Percentiles rank a stretch among this genome's conserved stretches.
Conservation (phyloP, 2,329 filamentous ascomycete genomes). For the Thelonectria rubi region DNA sequence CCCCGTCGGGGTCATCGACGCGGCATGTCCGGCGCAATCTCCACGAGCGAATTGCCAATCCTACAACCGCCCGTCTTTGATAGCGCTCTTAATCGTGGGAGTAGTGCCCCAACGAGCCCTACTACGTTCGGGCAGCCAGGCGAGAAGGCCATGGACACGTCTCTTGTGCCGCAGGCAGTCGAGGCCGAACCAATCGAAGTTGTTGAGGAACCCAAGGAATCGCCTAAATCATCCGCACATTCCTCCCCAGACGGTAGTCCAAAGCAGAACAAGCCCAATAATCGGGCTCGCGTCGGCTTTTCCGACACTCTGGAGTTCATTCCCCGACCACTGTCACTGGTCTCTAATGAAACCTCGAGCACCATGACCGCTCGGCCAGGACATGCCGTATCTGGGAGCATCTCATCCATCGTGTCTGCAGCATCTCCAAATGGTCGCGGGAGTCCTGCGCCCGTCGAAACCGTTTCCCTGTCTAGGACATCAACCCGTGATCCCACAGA, state of each 20-base stretch:
- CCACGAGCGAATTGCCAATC: constrained; percentile 82
- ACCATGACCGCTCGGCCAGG: constrained; percentile 74
- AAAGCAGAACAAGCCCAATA: constrained; percentile 46
- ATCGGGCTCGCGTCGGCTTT: constrained; percentile 78
- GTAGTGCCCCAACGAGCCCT: constrained; percentile 72
- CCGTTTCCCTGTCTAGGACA: constrained; percentile 47
- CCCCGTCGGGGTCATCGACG: constrained; percentile 76
- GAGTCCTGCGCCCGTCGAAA: constrained; percentile 43
- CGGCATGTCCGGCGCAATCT: constrained; percentile 77
- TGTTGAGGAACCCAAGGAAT: constrained; percentile 12
- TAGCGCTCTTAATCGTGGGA: constrained; percentile 61
- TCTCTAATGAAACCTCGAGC: constrained; percentile 85
- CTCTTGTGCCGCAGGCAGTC: constrained; percentile 11
- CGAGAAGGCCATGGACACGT: constrained; percentile 36
- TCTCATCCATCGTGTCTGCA: constrained; percentile 78
- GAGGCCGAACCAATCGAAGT: constrained; percentile 15
- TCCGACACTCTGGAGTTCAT: constrained; percentile 87
- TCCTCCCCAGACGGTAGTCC: constrained; percentile 26
- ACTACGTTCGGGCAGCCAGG: constrained; percentile 52
- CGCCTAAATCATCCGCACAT: constrained; percentile 5
- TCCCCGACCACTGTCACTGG: constrained; percentile 80
- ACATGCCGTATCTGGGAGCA: constrained; percentile 80
- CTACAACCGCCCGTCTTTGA: constrained; percentile 65
- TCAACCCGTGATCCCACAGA: constrained; percentile 55
- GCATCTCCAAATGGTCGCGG: constrained; percentile 55